Conservation (phyloP, 164 flowering plant species). For the Sextonia rubra region DNA sequence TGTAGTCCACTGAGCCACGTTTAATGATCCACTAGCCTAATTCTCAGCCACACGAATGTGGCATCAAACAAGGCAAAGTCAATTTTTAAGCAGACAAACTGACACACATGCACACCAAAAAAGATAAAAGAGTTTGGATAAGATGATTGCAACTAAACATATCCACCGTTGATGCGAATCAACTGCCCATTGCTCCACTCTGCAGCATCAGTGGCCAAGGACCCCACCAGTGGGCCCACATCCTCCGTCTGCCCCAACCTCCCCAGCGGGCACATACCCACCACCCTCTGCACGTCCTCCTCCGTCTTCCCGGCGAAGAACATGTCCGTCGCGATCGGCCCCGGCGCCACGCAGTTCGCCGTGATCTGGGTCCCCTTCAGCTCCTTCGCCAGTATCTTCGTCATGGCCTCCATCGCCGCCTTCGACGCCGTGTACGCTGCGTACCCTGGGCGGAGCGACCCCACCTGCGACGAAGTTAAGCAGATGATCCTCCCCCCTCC, state of each 20-base stretch:
- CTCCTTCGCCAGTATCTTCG: neutral
- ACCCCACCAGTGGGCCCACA: conserved; percentile 48
- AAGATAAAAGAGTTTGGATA: too few relatives aligned
- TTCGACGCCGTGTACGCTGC: conserved; percentile 6
- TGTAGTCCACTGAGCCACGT: too few relatives aligned
- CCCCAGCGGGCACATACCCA: conserved; percentile 28
- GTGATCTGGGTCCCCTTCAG: conserved; percentile 35
- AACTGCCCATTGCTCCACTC: conserved; percentile 66
- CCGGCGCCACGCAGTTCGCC: conserved; percentile 59
- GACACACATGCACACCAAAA: too few relatives aligned
- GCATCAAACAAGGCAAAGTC: too few relatives aligned
- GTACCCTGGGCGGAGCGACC: neutral
- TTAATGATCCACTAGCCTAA: too few relatives aligned
- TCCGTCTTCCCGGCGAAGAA: conserved; percentile 44
- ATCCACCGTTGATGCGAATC: conserved; percentile 59
- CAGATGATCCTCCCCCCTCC: conserved; percentile 54
- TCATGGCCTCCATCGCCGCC: conserved; percentile 42
- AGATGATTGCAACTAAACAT: conserved; percentile 14
- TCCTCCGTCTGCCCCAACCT: conserved; percentile 50
- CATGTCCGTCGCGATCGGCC: conserved; percentile 57
- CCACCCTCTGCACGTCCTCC: conserved; percentile 30
- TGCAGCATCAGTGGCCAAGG: conserved; percentile 41
- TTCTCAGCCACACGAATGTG: too few relatives aligned
- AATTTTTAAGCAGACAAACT: too few relatives aligned
- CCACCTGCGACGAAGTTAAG: neutral